These are phyloP conservation scores for Citrullus colocynthis DNA, from an alignment of 306 rosid genomes.

Conservation along the genomic window DNA sequence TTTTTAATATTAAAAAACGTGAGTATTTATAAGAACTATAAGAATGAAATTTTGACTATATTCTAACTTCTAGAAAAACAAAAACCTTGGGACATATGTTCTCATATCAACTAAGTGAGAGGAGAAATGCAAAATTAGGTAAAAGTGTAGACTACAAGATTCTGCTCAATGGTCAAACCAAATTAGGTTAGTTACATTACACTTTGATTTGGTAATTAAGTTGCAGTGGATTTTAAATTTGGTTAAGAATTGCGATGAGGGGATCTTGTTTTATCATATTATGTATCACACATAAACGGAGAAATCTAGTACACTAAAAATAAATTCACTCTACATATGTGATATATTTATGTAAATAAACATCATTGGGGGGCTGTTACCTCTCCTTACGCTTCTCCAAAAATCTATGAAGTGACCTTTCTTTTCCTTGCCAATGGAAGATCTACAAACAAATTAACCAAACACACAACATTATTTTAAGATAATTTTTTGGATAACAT, in stretches of 20 bases:
- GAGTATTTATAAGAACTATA: too few species aligned
- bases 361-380: conserved; percentile 8
- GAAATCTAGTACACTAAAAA: not conserved
- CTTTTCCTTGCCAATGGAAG: conserved; percentile 28
- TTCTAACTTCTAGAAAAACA: too few species aligned
- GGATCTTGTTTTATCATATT: not conserved
- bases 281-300: not conserved
- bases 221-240: not conserved
- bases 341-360: not conserved
- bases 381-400: conserved; percentile 43
- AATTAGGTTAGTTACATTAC: not conserved
- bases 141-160: not conserved
- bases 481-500: not conserved
- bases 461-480: not conserved
- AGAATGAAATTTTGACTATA: too few species aligned
- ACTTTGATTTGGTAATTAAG: not conserved
- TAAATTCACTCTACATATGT: not conserved
- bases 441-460: conserved; percentile 13
- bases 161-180: not conserved
- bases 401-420: conserved; percentile 32
- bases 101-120: not conserved
- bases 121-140: not conserved
- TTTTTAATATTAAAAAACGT: too few species aligned
- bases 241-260: not conserved
- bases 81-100: not conserved